phyloP scores from a whole-genome alignment of 176 grass and related monocot genomes.

The Ensete glaucum region DNA sequence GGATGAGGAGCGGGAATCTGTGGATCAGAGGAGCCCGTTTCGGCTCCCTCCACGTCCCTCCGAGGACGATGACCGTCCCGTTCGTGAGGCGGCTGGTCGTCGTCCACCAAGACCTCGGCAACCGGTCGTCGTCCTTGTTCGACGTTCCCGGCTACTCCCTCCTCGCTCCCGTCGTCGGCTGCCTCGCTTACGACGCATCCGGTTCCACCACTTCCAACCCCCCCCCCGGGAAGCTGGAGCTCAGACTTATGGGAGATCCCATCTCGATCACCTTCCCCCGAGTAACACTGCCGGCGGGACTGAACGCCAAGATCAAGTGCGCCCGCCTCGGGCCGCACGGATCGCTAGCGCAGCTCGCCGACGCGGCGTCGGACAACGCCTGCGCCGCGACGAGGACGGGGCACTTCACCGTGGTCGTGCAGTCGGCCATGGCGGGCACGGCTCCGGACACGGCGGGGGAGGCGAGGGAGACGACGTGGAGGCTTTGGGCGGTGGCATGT shows the following conservation, averaged over 20 bases:
- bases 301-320: neutral
- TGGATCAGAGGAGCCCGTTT: conserved; percentile 6
- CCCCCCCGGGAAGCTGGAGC: neutral
- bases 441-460: neutral
- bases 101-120: conserved; percentile 17
- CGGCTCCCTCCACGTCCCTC: conserved; percentile 9
- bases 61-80: neutral
- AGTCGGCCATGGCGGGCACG: neutral
- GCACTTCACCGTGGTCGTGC: conserved; percentile 14
- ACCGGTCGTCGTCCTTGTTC: conserved; percentile 11
- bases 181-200: conserved; percentile 18
- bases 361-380: neutral
- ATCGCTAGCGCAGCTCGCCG: neutral
- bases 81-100: conserved; percentile 15
- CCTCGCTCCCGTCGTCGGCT: conserved; percentile 15
- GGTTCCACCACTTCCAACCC: neutral
- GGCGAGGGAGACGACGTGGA: neutral
- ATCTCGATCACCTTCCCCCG: conserved; percentile 8
- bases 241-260: neutral
- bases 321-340: neutral
- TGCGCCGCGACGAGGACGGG: conserved; percentile 3
- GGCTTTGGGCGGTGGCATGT: neutral
- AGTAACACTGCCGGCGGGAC: neutral
- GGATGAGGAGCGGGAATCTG: neutral
- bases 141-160: conserved; percentile 1